phyloP scores from a whole-genome alignment of 106 monocot species.

The Narthecium ossifragum region DNA sequence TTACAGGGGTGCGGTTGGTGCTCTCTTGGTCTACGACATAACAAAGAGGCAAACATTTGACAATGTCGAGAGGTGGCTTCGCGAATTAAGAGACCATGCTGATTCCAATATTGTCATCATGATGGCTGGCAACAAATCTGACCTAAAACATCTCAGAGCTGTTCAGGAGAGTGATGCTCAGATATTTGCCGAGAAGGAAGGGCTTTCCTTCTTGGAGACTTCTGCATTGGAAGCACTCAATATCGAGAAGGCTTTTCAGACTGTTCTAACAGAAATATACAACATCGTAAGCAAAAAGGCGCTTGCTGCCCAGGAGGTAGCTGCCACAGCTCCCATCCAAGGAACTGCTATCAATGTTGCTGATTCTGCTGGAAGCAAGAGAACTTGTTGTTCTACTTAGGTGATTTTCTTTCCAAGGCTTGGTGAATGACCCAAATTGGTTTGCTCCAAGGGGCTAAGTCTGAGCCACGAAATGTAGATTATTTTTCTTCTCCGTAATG shows the following conservation, averaged over 20 bases:
- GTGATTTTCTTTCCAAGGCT: not conserved
- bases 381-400: slow-evolving; percentile 48
- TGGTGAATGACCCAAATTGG: not conserved
- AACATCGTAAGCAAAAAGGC: slow-evolving; percentile 60
- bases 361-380: slow-evolving; percentile 19
- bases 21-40: slow-evolving; percentile 63
- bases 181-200: slow-evolving; percentile 54
- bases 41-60: slow-evolving; percentile 74
- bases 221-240: slow-evolving; percentile 53
- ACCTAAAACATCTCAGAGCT: slow-evolving; percentile 44
- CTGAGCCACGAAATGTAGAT: no score
- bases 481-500: no score
- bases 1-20: slow-evolving; percentile 60
- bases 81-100: slow-evolving; percentile 55
- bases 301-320: slow-evolving; percentile 43
- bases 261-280: slow-evolving; percentile 39
- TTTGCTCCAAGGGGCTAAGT: no score
- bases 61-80: slow-evolving; percentile 58
- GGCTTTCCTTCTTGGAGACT: slow-evolving; percentile 65
- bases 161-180: slow-evolving; percentile 38
- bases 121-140: slow-evolving; percentile 70
- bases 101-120: slow-evolving; percentile 67
- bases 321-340: slow-evolving; percentile 21
- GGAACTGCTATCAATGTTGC: slow-evolving; percentile 57
- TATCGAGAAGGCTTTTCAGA: slow-evolving; percentile 57